These are phyloP conservation scores for Amanita thiersii DNA, from an alignment of 768 basidiomycete genomes.

Conservation along the genomic window DNA sequence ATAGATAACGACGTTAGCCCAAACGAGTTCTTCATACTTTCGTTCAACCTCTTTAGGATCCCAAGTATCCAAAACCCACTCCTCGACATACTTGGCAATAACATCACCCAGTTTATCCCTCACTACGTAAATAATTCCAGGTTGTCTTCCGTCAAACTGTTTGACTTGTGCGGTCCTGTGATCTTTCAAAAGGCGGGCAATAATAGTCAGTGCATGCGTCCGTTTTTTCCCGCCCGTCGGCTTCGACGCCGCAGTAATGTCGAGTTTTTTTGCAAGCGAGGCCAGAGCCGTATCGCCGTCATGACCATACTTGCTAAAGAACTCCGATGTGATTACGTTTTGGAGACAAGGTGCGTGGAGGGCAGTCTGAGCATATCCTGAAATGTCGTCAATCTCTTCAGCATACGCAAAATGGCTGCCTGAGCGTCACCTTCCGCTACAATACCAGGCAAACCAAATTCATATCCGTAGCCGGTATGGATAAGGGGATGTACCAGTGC, in stretches of 20 bases:
- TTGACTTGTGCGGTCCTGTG: conserved; percentile 21
- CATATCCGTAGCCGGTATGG: conserved; percentile 53
- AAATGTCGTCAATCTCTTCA: neutral
- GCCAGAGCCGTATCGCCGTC: neutral
- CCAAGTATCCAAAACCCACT: conserved; percentile 34
- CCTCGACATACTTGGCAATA: conserved; percentile 30
- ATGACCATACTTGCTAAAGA: conserved; percentile 1
- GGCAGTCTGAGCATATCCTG: conserved; percentile 51
- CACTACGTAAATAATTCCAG: conserved; percentile 23
- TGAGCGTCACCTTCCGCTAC: conserved; percentile 60
- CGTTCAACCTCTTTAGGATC: conserved; percentile 30
- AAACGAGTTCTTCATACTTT: conserved; percentile 58
- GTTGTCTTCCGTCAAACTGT: conserved; percentile 10
- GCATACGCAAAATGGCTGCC: neutral
- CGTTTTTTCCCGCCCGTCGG: conserved; percentile 5
- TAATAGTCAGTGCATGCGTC: conserved; percentile 42
- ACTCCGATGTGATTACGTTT: neutral
- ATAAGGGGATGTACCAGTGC: conserved; percentile 62
- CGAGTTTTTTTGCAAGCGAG: neutral
- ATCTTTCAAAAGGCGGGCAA: conserved; percentile 49
- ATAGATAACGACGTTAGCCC: conserved; percentile 48
- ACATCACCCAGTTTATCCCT: conserved; percentile 28
- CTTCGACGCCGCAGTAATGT: neutral
- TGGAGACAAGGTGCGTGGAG: conserved; percentile 26
- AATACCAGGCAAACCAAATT: conserved; percentile 51